phyloP scores from a whole-genome alignment of 345 rosid genomes.

The Nasturtium officinale region DNA sequence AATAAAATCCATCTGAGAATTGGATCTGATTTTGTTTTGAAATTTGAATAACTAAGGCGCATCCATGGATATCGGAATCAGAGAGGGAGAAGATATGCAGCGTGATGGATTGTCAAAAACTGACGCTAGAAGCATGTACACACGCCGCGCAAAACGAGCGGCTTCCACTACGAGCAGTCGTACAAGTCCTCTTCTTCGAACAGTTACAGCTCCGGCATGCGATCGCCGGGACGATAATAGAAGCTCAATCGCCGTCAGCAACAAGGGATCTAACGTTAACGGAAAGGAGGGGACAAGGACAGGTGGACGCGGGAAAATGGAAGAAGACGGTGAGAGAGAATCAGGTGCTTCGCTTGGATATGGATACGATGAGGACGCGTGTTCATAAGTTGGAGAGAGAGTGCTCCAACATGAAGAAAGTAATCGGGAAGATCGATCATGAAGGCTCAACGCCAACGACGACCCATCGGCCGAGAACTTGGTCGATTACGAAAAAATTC shows the following conservation, averaged over 20 bases:
- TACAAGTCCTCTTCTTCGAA: conserved; percentile 95
- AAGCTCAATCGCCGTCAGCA: conserved; percentile 58
- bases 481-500: conserved; percentile 56
- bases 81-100: conserved; percentile 90
- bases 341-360: conserved; percentile 89
- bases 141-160: conserved; percentile 99
- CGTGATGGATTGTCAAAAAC: conserved; percentile 84
- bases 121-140: conserved; percentile 94
- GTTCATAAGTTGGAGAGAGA: conserved; percentile 86
- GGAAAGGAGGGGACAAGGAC: too few relatives aligned
- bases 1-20: neutral
- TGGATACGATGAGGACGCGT: conserved; percentile 98
- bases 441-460: conserved; percentile 41
- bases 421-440: conserved; percentile 72
- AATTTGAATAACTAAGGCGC: too few relatives aligned
- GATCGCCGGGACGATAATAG: conserved; percentile 76
- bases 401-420: conserved; percentile 86
- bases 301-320: conserved; percentile 64
- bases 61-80: conserved; percentile 80
- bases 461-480: conserved; percentile 48
- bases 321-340: conserved; percentile 82
- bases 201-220: conserved; percentile 93
- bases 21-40: neutral
- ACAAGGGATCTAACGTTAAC: conserved; percentile 27
- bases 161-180: conserved; percentile 87